These are phyloP conservation scores for Aquilaria malaccensis DNA, from an alignment of 345 rosid species.

Conservation along the genomic window DNA sequence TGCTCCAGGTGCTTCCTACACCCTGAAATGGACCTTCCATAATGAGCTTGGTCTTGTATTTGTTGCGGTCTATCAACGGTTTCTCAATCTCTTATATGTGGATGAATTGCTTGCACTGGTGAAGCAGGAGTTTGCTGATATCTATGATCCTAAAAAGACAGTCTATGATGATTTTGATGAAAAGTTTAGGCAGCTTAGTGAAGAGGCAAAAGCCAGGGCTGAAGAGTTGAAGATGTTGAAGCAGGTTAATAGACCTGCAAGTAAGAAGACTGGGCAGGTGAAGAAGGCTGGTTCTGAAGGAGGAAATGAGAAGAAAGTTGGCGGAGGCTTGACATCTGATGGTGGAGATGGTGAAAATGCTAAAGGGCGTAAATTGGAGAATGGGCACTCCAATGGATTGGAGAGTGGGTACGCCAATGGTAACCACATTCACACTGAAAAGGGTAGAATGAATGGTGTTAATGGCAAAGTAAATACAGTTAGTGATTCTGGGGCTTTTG, in stretches of 20 bases:
- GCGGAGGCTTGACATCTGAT: constrained; percentile 27
- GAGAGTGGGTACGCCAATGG: constrained; percentile 64
- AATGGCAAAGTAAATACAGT: constrained; percentile 78
- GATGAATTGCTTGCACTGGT: constrained; percentile 83
- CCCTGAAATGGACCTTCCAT: constrained; percentile 96
- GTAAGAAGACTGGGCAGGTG: constrained; percentile 54
- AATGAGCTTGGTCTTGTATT: constrained; percentile 95
- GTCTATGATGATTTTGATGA: constrained; percentile 68
- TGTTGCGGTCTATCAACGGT: constrained; percentile 93
- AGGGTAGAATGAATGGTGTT: constrained; percentile 39
- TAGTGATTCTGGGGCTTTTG: constrained; percentile 67
- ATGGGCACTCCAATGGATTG: constrained; percentile 53
- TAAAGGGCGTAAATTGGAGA: constrained; percentile 43
- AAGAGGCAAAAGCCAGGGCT: constrained; percentile 82
- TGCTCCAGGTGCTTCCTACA: constrained; percentile 76
- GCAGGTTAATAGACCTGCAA: constrained; percentile 43
- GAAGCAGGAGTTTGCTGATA: constrained; percentile 61
- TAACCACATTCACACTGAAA: constrained; percentile 27
- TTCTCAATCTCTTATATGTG: constrained; percentile 82
- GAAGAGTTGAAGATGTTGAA: constrained; percentile 82
- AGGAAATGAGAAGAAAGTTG: constrained; percentile 45
- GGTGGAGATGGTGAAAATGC: constrained; percentile 48
- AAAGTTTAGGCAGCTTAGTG: constrained; percentile 86
- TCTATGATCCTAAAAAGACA: constrained; percentile 68
- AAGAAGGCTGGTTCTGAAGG: constrained; percentile 51